Base-by-base conservation (phyloP, 148 eudicot species). In the Rhododendron mucronatum region DNA sequence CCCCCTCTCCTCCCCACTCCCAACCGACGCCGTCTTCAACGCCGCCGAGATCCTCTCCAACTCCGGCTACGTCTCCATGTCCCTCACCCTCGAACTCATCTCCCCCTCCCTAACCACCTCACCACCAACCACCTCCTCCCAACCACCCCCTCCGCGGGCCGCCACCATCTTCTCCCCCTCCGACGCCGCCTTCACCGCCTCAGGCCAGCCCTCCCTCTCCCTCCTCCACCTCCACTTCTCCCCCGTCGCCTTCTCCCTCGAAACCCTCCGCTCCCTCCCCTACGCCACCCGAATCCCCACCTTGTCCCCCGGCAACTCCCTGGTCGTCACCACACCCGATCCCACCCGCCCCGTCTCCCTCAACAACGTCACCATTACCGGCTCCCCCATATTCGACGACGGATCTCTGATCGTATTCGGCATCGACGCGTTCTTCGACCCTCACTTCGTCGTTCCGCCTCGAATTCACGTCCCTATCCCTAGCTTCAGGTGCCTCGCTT, bases 141-240 rank as follows among this genome's bases (percentile, higher is more conserved):
- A n/a, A 2, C 1, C 89, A 21, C 26, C 83, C 61, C 51, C 78
- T 47, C 86, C 81, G 28, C 85, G 89, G 15, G 45, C 92, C 83
- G 88, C 90, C 73, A 94, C 96, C 28, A 83, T 93, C 45, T 95
- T 94, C 86, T 81, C 93, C 7, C 92, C 90, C 6, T 87, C 93
- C 16, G 93, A 93, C 84, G n/a, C 86, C 28, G 88, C 92, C 23
- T 90, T 91, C 80, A 41, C 78, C 55, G 0, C 41, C 57, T 41
- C 85, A 23, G 97, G 93, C n/a, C 96, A 94, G 83, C 98, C 98
- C 1, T 81, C 96, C 0, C 90, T 94, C 76, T 51, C 93, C n/a
- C 91, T 89, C 80, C 92, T 96, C 89, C 91, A 86, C 33, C 78
- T 92, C 86, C 98, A 96, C 87, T 84, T 94, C 86, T 90, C 91